Evolutionary conservation across 306 rosid species (phyloP).

Genomic region (Aeschynomene evenia): DNA sequence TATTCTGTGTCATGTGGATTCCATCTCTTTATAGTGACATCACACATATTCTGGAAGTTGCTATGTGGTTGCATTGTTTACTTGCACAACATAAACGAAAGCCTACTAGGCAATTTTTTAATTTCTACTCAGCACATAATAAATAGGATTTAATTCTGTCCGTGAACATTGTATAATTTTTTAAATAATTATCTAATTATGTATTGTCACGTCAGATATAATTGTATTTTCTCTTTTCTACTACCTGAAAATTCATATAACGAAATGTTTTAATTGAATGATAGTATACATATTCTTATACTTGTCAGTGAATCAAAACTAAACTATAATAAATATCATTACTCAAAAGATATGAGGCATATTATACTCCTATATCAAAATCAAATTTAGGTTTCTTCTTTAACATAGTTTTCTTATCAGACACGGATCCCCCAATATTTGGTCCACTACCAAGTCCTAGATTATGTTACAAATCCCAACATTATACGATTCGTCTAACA

Average conservation of each 20-base stretch:
- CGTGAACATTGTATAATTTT: too few species aligned
- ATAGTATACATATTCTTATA: too few species aligned
- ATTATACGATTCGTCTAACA: background rate
- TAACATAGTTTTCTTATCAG: slow-evolving; percentile 25
- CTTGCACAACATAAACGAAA: background rate
- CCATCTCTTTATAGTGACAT: slow-evolving; percentile 38
- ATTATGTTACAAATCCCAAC: background rate
- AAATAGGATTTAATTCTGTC: too few species aligned
- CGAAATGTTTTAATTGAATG: too few species aligned
- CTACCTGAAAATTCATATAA: too few species aligned
- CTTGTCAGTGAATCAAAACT: too few species aligned
- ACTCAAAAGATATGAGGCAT: slow-evolving; percentile 21
- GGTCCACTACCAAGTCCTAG: slow-evolving; percentile 21
- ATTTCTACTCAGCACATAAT: background rate
- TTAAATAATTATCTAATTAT: too few species aligned
- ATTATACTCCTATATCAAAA: too few species aligned
- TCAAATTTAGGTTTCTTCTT: slow-evolving; percentile 19
- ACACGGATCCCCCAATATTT: slow-evolving; percentile 18
- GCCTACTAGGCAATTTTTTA: background rate
- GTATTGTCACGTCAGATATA: too few species aligned
- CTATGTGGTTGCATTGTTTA: background rate
- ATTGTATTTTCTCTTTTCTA: too few species aligned
- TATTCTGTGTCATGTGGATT: slow-evolving; percentile 28
- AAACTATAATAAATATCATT: background rate
- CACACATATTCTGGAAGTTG: slow-evolving; percentile 12